A percentile compares a stretch with the other conserved stretches of the same genome.
These are phyloP conservation scores for Microcera coccophila DNA, from an alignment of 2,329 filamentous ascomycete genomes.

Conservation along the genomic window DNA sequence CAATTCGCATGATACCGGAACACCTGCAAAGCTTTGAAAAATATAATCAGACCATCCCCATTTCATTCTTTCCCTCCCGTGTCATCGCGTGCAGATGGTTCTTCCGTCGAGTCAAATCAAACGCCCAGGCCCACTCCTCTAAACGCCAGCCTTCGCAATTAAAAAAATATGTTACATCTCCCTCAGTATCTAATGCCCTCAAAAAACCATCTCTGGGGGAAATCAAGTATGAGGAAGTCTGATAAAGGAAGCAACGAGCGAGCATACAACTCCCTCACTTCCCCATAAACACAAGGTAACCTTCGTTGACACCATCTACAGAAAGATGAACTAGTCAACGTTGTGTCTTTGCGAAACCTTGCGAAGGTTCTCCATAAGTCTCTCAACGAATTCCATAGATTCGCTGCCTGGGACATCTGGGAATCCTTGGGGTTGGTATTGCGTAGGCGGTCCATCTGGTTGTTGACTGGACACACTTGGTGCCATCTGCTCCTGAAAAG, in stretches of 20 bases:
- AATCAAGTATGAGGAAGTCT: too few species aligned
- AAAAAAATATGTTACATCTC: constrained; percentile 8
- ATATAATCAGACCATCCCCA: too few species aligned
- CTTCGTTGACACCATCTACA: too few species aligned
- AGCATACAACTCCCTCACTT: too few species aligned
- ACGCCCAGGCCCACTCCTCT: neutral
- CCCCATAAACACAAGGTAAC: too few species aligned
- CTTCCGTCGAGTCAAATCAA: neutral
- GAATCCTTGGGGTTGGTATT: constrained; percentile 30
- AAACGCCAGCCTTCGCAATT: constrained; percentile 10
- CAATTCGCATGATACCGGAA: too few species aligned
- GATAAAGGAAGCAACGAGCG: too few species aligned
- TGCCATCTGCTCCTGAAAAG: neutral
- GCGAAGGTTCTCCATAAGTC: constrained; percentile 50
- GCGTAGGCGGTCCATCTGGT: neutral
- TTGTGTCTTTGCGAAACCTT: constrained; percentile 32
- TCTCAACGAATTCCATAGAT: constrained; percentile 49
- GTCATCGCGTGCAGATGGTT: neutral
- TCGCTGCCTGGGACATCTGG: constrained; percentile 41
- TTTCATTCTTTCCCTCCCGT: too few species aligned
- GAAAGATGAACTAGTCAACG: neutral
- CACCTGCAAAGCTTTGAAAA: too few species aligned
- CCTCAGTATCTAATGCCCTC: neutral
- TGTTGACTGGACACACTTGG: neutral
- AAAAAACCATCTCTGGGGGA: too few species aligned